Evolutionary conservation across 2,329 filamentous ascomycete species (phyloP), one percentile per base, ranked within the genome.

Genomic region (Exophiala aquamarina): DNA sequence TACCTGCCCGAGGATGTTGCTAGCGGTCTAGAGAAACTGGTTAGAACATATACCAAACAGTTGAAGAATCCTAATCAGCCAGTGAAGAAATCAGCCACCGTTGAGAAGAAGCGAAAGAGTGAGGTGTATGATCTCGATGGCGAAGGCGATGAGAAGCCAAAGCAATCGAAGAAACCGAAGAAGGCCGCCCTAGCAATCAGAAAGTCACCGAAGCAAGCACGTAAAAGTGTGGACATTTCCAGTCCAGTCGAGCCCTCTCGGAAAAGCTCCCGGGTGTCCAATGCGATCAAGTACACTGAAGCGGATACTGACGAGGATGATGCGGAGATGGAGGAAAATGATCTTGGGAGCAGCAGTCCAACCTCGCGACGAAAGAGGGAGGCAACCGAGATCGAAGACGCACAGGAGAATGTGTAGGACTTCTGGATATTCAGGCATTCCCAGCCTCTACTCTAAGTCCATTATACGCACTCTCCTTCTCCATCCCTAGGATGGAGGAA

Each of bases 1-100:
- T 95, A 87, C 64, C 77, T 95, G 9, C 85, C 89, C 18, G 85
- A 90, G 11, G 86, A 84, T 18, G 68, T 88, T 14, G 86, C 89
- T 32, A 86, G 91, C 49, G 77, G 80, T 44, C 74, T 97, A 20
- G 91, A 96, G 57, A 81, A 83, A 15, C 67, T 90, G 36, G 88
- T 96, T 49, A 83, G 84, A 59, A 83, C 66, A 32, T 72, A 71
- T 13, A 71, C 94, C 66, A 89, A 85, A 73, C 73, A 72, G 21
- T 81, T 63, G 54, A 61, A 63, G 35, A 61, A 57, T 28, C 52
- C 59, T 1, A 49, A n/a, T 3, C 49, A 56, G n/a, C 54, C 49
- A 3, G 43, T 59, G 15, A 55, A 58, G 15, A 54, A 59, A 14
- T 56, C 49, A 44, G 29, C 40, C 34, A 38, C 40, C 10, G 17